These are phyloP conservation scores for Cruciata laevipes DNA, from an alignment of 257 asterid genomes.

Conservation along the genomic window DNA sequence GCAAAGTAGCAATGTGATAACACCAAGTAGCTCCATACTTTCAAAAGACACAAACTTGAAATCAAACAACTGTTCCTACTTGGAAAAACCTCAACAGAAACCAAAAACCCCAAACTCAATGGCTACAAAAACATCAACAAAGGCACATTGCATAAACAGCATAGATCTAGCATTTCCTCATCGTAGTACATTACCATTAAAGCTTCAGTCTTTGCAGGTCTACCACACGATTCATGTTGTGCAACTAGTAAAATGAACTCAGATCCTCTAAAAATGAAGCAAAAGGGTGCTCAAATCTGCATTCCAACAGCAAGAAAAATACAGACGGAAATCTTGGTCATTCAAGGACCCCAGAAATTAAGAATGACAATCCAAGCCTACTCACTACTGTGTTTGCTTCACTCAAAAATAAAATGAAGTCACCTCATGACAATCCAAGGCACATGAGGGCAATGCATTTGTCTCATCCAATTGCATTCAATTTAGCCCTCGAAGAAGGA, in stretches of 20 bases:
- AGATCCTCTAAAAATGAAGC: conserved; percentile 3
- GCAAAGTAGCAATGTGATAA: conserved; percentile 41
- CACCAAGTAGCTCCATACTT: conserved; percentile 52
- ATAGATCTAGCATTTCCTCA: conserved; percentile 42
- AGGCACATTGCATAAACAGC: conserved; percentile 9
- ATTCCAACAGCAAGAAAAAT: conserved; percentile 9
- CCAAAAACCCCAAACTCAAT: conserved; percentile 5
- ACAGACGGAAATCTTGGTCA: conserved; percentile 5
- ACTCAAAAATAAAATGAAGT: conserved; percentile 8
- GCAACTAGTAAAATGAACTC: conserved; percentile 1
- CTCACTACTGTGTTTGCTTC: conserved; percentile 15
- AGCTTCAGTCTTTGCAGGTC: conserved; percentile 14
- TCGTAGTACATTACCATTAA: conserved; percentile 14
- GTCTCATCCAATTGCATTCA: conserved; percentile 6
- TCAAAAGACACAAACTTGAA: neutral
- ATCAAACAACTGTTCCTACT: neutral
- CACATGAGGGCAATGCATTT: conserved; percentile 20
- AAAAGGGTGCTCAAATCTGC: conserved; percentile 18
- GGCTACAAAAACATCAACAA: conserved; percentile 9
- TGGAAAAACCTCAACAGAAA: neutral
- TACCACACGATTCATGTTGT: neutral
- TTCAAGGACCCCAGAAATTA: conserved; percentile 10
- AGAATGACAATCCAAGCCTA: conserved; percentile 15
- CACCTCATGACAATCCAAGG: neutral
- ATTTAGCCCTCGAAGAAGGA: neutral